Evolutionary conservation across 2,329 filamentous ascomycete species (phyloP), one percentile per base, ranked within the genome.

Genomic region (Fusarium aywerte): DNA sequence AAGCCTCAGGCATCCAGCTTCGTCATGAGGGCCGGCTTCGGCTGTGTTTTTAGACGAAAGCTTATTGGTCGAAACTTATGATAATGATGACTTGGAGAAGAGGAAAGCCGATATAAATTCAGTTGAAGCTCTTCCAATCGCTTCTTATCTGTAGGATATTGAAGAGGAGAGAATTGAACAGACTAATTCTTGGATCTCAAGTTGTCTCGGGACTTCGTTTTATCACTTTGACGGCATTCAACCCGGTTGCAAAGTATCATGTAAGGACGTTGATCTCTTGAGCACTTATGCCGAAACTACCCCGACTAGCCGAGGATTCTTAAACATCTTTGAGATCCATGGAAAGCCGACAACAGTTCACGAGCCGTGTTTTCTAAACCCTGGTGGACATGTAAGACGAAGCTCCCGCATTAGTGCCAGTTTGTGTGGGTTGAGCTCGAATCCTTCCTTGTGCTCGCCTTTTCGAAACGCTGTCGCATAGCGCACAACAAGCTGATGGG

Each of bases 1-100:
- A 49, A 43, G 69, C 71, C 71, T 75, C 62, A 74, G 71, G 69
- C 74, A 73, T 56, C 68, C 67, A 73, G 66, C 66, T 62, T 70
- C 70, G 73, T 75, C 73, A 75, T 75, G 70, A 70, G 38, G 36
- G 62, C 75, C 70, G 70, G 64, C 61, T 64, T 64, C 69, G 68
- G 69, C 47, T 58, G 36, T 40, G 47, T 62, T 66, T 68, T 64
- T 68, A 38, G 23, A 45, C 16, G 42, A 20, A 56, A 36, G 53
- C 45, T 47, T 38, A 71, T 73, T 72, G 65, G 68, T 40, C 44
- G 43, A 36, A 18, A 39, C 18, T 38, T 31, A 31, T 44, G 36
- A 36, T 48, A 35, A 53, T 56, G 20, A 35, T 43, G 35, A 58
- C 45, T 47, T 56, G 47, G 60, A 40, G 51, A 59, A 58, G 52